Evolutionary conservation across 352 stramenopile genomes (phyloP).

Genomic region (Pythium phragmitis): DNA sequence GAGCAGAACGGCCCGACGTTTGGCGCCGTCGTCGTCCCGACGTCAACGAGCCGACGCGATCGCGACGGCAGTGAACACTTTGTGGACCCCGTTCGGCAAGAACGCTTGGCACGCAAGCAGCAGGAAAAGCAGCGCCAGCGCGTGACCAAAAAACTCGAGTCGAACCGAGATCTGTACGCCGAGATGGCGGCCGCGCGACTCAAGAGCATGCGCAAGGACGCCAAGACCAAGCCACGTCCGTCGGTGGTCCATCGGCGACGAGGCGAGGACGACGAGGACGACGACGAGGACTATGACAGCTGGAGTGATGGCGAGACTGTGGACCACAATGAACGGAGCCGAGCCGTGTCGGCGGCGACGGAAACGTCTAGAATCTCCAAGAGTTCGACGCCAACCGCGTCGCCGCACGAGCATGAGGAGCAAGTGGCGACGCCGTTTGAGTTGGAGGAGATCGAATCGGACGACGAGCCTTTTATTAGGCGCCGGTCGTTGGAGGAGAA

Average conservation of each 20-base stretch:
- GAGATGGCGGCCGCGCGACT: conserved; percentile 69
- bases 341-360: conserved; percentile 23
- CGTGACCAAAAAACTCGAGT: conserved; percentile 67
- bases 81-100: conserved; percentile 48
- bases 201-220: conserved; percentile 58
- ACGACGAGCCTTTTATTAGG: conserved; percentile 15
- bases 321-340: conserved; percentile 7
- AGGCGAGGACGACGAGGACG: conserved; percentile 22
- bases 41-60: conserved; percentile 27
- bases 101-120: conserved; percentile 43
- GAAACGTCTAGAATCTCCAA: conserved; percentile 4
- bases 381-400: background rate
- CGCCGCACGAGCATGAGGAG: background rate
- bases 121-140: conserved; percentile 54
- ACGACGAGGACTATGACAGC: conserved; percentile 16
- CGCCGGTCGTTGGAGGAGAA: conserved; percentile 8
- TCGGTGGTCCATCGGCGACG: conserved; percentile 34
- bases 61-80: conserved; percentile 33
- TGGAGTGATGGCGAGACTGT: conserved; percentile 6
- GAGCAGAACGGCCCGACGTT: conserved; percentile 51
- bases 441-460: conserved; percentile 26
- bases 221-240: conserved; percentile 37
- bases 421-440: conserved; percentile 1
- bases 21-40: conserved; percentile 43
- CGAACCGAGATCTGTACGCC: conserved; percentile 67